A percentile compares a stretch with the other conserved stretches of the same genome.
Evolutionary conservation across 768 basidiomycete species (phyloP).

Genomic region (Phallus indusiatus): DNA sequence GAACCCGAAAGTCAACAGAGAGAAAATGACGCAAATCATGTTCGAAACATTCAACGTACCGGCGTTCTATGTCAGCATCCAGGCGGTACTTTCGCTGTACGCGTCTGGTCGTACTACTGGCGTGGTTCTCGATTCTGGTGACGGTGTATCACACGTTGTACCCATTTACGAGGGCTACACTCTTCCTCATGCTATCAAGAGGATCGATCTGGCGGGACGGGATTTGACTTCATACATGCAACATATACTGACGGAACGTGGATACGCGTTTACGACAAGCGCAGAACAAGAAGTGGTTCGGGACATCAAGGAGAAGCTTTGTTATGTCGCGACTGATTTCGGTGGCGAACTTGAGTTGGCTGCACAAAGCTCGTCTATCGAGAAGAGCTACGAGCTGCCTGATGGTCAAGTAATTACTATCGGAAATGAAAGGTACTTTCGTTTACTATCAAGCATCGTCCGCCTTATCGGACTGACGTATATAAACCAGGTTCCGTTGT

Average conservation of each 20-base stretch:
- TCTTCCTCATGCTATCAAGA: conserved; percentile 59
- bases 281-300: conserved; percentile 54
- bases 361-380: conserved; percentile 52
- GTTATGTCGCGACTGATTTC: conserved; percentile 66
- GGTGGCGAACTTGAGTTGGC: conserved; percentile 67
- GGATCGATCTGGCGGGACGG: conserved; percentile 58
- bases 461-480: conserved; percentile 20
- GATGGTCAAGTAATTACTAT: conserved; percentile 65
- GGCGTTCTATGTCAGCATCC: conserved; percentile 87
- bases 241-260: conserved; percentile 49
- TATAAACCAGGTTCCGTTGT: conserved; percentile 55
- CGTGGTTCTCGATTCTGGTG: conserved; percentile 69
- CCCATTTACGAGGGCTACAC: conserved; percentile 67
- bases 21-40: conserved; percentile 96
- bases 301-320: conserved; percentile 76
- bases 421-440: conserved; percentile 79
- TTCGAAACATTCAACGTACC: conserved; percentile 93
- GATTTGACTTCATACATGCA: conserved; percentile 52
- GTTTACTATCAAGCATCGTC: conserved; percentile 24
- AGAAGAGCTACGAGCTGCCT: conserved; percentile 65
- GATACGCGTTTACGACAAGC: conserved; percentile 54
- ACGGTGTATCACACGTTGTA: conserved; percentile 63
- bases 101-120: conserved; percentile 64
- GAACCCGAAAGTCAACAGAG: conserved; percentile 88
- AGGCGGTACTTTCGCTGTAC: conserved; percentile 79